phyloP scores from a whole-genome alignment of 768 basidiomycete genomes.

The Tricholoma bakamatsutake region DNA sequence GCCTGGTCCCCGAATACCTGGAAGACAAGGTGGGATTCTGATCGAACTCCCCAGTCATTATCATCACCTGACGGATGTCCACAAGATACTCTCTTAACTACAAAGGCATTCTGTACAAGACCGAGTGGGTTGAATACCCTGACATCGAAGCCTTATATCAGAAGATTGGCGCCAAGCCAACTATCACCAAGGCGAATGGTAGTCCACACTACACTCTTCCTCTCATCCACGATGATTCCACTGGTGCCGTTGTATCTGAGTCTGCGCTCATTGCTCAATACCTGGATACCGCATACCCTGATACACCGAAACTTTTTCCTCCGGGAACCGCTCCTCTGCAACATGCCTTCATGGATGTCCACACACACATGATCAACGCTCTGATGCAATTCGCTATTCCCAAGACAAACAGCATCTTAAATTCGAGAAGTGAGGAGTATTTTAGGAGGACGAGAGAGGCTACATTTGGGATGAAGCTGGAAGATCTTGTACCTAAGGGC shows the following conservation, averaged over 20 bases:
- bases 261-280: slow-evolving; percentile 34
- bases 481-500: slow-evolving; percentile 18
- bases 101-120: slow-evolving; percentile 30
- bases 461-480: slow-evolving; percentile 14
- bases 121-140: slow-evolving; percentile 34
- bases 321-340: slow-evolving; percentile 15
- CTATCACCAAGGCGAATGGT: slow-evolving; percentile 20
- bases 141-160: slow-evolving; percentile 30
- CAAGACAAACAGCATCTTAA: slow-evolving; percentile 18
- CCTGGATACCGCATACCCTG: slow-evolving; percentile 34
- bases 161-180: slow-evolving; percentile 26
- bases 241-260: slow-evolving; percentile 26
- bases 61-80: not conserved
- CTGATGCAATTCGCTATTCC: slow-evolving; percentile 16
- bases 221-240: slow-evolving; percentile 32
- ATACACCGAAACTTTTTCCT: slow-evolving; percentile 27
- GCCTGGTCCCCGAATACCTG: slow-evolving; percentile 42
- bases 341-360: slow-evolving; percentile 7
- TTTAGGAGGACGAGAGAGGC: slow-evolving; percentile 24
- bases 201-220: slow-evolving; percentile 30
- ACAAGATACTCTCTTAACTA: slow-evolving; percentile 17
- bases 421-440: slow-evolving; percentile 26
- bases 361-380: not conserved
- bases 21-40: slow-evolving; percentile 34
- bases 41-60: not conserved